Evolutionary conservation across 2,329 filamentous ascomycete genomes (phyloP), one percentile per base, ranked within the genome.

Genomic region (Pyrenochaeta sp.): DNA sequence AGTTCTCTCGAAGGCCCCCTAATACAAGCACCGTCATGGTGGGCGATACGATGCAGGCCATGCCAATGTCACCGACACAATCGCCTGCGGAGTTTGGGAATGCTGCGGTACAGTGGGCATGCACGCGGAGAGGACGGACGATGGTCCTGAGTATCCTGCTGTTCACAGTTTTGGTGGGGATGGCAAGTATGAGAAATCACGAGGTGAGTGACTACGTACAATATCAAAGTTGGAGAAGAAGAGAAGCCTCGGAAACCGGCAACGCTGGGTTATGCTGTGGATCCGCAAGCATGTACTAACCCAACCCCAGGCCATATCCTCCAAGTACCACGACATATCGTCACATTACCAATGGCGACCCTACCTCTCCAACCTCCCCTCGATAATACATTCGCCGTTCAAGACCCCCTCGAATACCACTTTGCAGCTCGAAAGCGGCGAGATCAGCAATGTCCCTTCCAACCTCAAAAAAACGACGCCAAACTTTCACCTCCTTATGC

Each of bases 401-500:
- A 66, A 65, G 35, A 61, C 49, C 29, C 71, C 71, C 20, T 75
- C 73, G 18, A 71, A 74, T 29, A 68, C 63, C 3, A 74, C 72
- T 5, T 54, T 74, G 12, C 65, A 71, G 33, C 62, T 75, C 31
- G 73, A 75, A 56, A 72, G 68, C 36, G 71, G 68, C 37, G 58
- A 68, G 6, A 61, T 71, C 36, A 58, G 58, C 15, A 54, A 63
- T 33, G 56, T 73, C 1, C 71, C 73, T 6, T 43, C 59, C 9
- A 61, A 61, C 9, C 63, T 75, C 20, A 67, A 67, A 39, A 75
- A 75, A 52, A 57, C 58, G 15, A 73, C 69, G 32, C 70, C 72
- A 0, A 73, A 72, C 41, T 83, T 87, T 56, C 85, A 87, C 66
- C 78, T 87, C 32, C 68, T 87, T 23, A 76, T 87, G 42, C 80